A percentile compares a stretch with the other conserved stretches of the same genome.
phyloP scores from a whole-genome alignment of 83 land plant genomes.

The Isoetes engelmannii region DNA sequence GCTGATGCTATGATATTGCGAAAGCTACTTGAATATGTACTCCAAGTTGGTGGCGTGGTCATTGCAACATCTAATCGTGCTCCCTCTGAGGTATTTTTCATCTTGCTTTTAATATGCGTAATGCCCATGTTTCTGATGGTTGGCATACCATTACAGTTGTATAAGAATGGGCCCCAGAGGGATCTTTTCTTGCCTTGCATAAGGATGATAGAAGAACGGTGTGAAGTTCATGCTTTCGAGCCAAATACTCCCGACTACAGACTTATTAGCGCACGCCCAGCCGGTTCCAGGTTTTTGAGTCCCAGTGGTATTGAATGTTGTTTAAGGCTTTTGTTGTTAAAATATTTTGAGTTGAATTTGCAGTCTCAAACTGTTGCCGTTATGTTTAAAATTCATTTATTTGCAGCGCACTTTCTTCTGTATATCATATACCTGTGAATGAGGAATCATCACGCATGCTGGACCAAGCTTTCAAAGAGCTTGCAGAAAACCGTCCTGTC shows the following conservation, averaged over 20 bases:
- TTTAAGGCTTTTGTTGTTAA: neutral
- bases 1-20: slow-evolving; percentile 39
- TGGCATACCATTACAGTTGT: slow-evolving; percentile 19
- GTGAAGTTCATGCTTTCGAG: slow-evolving; percentile 28
- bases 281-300: slow-evolving; percentile 28
- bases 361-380: neutral
- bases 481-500: slow-evolving; percentile 25
- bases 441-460: slow-evolving; percentile 13
- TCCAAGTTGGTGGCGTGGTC: slow-evolving; percentile 29
- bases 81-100: slow-evolving; percentile 23
- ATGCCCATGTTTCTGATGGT: neutral
- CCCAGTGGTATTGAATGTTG: neutral
- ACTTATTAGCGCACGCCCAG: slow-evolving; percentile 36
- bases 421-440: slow-evolving; percentile 30
- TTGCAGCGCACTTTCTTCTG: slow-evolving; percentile 27
- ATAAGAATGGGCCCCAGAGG: slow-evolving; percentile 36
- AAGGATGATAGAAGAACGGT: slow-evolving; percentile 23
- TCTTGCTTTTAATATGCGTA: neutral
- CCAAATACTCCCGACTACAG: slow-evolving; percentile 35
- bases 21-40: slow-evolving; percentile 23
- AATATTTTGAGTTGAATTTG: neutral
- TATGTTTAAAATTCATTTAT: neutral
- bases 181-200: slow-evolving; percentile 38
- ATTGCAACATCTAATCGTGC: slow-evolving; percentile 37
- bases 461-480: slow-evolving; percentile 18